phyloP scores from a whole-genome alignment of 2,329 filamentous ascomycete species.

The Aaosphaeria pasadenensis region DNA sequence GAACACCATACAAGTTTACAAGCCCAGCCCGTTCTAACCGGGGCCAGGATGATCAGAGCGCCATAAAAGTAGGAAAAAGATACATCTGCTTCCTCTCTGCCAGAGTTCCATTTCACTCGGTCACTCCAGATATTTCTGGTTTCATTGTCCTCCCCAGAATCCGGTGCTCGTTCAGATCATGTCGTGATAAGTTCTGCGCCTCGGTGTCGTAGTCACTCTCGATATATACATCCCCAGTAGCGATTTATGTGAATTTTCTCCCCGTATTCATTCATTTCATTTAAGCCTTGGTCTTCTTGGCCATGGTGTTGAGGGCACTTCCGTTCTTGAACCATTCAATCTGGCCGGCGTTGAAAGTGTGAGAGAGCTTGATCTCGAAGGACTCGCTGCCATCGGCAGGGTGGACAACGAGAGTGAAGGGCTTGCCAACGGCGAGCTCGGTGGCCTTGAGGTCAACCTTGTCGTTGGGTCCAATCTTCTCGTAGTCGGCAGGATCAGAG shows the following conservation, averaged over 20 bases:
- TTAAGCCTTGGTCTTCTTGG: conserved; percentile 56
- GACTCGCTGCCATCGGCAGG: conserved; percentile 73
- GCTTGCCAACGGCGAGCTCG: conserved; percentile 87
- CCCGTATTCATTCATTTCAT: conserved; percentile 2
- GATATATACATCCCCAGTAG: conserved; percentile 33
- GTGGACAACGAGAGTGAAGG: conserved; percentile 87
- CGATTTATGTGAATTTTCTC: conserved; percentile 6
- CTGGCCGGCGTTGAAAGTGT: conserved; percentile 98
- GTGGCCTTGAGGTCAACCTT: conserved; percentile 88
- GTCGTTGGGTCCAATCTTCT: conserved; percentile 92
- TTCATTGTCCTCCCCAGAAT: not conserved
- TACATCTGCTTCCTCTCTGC: conserved; percentile 13
- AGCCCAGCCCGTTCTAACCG: conserved; percentile 25
- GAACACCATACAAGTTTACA: conserved; percentile 38
- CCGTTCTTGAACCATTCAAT: conserved; percentile 99
- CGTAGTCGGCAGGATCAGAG: conserved; percentile 90
- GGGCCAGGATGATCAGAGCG: conserved; percentile 19
- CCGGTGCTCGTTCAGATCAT: not conserved
- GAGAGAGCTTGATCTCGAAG: conserved; percentile 80
- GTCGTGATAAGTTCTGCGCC: conserved; percentile 8
- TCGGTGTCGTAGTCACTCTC: conserved; percentile 17
- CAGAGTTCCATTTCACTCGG: conserved; percentile 11
- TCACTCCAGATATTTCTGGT: not conserved
- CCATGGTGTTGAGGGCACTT: conserved; percentile 97
- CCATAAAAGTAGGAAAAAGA: conserved; percentile 19